Base-by-base conservation (phyloP, 2,329 filamentous ascomycete species). In the Lasiodiplodia citricola region DNA sequence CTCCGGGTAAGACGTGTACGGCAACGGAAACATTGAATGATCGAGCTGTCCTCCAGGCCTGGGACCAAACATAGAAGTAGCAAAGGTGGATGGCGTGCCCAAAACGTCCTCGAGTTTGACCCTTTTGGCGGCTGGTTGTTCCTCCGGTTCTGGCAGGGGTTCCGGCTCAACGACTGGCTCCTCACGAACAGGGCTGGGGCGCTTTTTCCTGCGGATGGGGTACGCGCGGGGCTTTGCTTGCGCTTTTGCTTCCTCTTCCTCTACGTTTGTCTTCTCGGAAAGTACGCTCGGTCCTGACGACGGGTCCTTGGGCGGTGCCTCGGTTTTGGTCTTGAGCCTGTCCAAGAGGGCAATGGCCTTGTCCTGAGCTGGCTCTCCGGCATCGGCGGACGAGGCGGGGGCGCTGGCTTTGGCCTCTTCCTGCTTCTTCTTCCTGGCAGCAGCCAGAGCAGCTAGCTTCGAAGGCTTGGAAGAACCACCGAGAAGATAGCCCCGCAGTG, bases 381-480 rank as follows among this genome's bases (percentile, higher is more conserved):
- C 44, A 28, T 69, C 52, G 18, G 31, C 44, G 37, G 51, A 56
- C 8, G 67, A 66, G 11, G 65, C 50, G 16, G 73, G 37, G 28
- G 73, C 67, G 21, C 67, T 71, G 47, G 76, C 75, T 62, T 77
- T 83, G 73, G 87, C 89, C 50, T 91, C 89, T 37, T 89, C 90
- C 16, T 89, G 90, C 79, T 94, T 97, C 80, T 92, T 94, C 78
- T 94, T 94, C 35, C 94, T 87, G 66, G 92, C 91, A 41, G 93
- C 93, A 64, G 95, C 94, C 52, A 99, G 83, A 58, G 93, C 93
- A 74, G 97, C 95, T 56, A 99, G 84, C 75, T 99, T 99, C 5
- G 95, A 97, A 80, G 92, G 86, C 75, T 94, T 96, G 3, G 80
- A 86, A 10, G 89, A 87, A 41, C 96, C 96, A 37, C 96, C 96